Percentiles rank a stretch among this genome's conserved stretches.
These are phyloP conservation scores for Aspergillus quadricinctus DNA, from an alignment of 2,329 filamentous ascomycete genomes.

Conservation along the genomic window DNA sequence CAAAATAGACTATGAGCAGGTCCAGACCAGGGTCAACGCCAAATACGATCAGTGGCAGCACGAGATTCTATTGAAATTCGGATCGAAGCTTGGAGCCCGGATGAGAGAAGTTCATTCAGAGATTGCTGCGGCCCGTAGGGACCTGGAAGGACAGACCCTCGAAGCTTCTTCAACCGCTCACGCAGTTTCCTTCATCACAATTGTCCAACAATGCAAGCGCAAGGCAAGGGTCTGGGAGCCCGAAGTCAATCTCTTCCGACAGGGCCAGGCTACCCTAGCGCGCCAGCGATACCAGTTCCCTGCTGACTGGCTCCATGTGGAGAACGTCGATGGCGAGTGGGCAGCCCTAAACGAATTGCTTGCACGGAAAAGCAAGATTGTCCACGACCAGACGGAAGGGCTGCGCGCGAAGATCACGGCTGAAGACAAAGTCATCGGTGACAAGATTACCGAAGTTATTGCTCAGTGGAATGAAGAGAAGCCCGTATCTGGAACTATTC, in stretches of 20 bases:
- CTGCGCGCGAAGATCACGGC: constrained; percentile 90
- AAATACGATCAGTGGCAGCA: constrained; percentile 99
- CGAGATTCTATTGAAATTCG: constrained; percentile 92
- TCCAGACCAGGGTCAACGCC: constrained; percentile 96
- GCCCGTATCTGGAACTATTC: constrained; percentile 89
- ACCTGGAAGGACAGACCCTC: constrained; percentile 86
- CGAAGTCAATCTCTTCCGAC: constrained; percentile 91
- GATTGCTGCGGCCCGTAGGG: constrained; percentile 81
- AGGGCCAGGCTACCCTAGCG: constrained; percentile 87
- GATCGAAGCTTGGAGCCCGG: constrained; percentile 76
- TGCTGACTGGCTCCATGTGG: constrained; percentile 88
- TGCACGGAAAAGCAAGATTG: constrained; percentile 86
- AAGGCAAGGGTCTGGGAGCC: constrained; percentile 93
- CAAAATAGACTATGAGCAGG: constrained; percentile 95
- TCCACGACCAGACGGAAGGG: constrained; percentile 93
- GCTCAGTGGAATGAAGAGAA: constrained; percentile 93
- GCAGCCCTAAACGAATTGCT: constrained; percentile 87
- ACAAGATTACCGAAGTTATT: constrained; percentile 82
- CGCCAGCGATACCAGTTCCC: constrained; percentile 93
- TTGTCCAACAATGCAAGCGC: constrained; percentile 91
- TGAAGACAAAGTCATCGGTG: constrained; percentile 84
- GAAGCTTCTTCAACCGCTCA: constrained; percentile 94
- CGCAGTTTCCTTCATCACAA: constrained; percentile 96
- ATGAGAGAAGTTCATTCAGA: constrained; percentile 92
- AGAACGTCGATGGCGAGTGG: constrained; percentile 97